Evolutionary conservation across 2,329 filamentous ascomycete genomes (phyloP).

Genomic region (Juglanconis sp.): DNA sequence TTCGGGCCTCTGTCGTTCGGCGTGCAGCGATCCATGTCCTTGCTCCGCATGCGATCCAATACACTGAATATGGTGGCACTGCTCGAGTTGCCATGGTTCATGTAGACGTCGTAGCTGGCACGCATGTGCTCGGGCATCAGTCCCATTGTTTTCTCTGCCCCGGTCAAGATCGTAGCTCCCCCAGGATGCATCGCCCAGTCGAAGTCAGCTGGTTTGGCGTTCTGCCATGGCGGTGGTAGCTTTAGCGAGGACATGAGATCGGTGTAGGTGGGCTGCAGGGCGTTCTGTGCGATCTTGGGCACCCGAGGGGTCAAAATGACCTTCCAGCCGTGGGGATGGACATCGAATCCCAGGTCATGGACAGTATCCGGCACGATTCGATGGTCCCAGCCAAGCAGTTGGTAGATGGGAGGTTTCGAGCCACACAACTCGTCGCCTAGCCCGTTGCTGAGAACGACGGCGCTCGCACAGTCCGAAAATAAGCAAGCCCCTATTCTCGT

Average conservation of each 20-base stretch:
- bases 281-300: slow-evolving; percentile 51
- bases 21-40: slow-evolving; percentile 57
- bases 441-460: slow-evolving; percentile 61
- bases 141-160: slow-evolving; percentile 56
- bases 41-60: slow-evolving; percentile 55
- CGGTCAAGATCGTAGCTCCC: slow-evolving; percentile 62
- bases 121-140: slow-evolving; percentile 63
- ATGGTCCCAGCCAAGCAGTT: slow-evolving; percentile 65
- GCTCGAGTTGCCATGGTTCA: slow-evolving; percentile 65
- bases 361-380: slow-evolving; percentile 60
- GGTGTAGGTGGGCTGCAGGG: slow-evolving; percentile 52
- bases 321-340: slow-evolving; percentile 65
- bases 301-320: slow-evolving; percentile 61
- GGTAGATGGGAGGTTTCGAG: slow-evolving; percentile 46
- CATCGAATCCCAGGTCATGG: slow-evolving; percentile 62
- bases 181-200: slow-evolving; percentile 75
- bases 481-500: slow-evolving; percentile 63
- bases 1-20: slow-evolving; percentile 43
- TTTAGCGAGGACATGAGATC: slow-evolving; percentile 46
- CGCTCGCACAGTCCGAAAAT: slow-evolving; percentile 70
- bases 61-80: slow-evolving; percentile 69
- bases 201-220: slow-evolving; percentile 50
- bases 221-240: slow-evolving; percentile 37
- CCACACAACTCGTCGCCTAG: slow-evolving; percentile 38
- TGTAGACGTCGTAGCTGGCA: slow-evolving; percentile 68